Conservation (phyloP, 2,329 filamentous ascomycete genomes). For the Metarhizium brunneum region DNA sequence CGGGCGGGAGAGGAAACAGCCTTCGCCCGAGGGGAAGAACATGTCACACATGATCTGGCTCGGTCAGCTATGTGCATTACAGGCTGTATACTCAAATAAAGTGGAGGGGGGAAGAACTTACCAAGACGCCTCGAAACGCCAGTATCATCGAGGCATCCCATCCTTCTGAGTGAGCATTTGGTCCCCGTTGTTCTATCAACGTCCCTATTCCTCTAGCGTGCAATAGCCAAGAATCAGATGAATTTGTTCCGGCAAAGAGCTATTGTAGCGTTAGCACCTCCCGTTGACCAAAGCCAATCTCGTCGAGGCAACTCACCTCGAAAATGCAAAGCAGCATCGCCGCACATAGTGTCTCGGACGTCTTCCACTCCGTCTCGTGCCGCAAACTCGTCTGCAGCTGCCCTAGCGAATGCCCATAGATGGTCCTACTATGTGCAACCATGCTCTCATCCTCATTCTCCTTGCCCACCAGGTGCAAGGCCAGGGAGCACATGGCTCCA, state of each 20-base stretch:
- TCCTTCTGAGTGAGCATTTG: conserved; percentile 21
- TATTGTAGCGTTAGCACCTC: conserved; percentile 7
- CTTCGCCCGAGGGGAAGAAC: conserved; percentile 23
- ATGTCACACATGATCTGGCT: conserved; percentile 27
- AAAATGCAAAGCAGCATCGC: conserved; percentile 30
- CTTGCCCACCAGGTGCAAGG: conserved; percentile 29
- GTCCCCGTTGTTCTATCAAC: conserved; percentile 30
- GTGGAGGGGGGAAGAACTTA: conserved; percentile 12
- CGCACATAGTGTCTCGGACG: conserved; percentile 31
- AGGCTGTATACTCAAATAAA: background rate
- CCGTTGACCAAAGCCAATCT: too few species aligned
- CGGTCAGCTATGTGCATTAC: background rate
- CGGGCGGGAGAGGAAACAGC: conserved; percentile 26
- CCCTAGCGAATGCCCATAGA: conserved; percentile 28
- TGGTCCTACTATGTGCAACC: conserved; percentile 23
- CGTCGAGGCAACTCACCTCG: conserved; percentile 20
- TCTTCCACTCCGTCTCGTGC: conserved; percentile 28
- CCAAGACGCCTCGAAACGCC: conserved; percentile 27
- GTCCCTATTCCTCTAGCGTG: conserved; percentile 28
- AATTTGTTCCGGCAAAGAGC: conserved; percentile 32
- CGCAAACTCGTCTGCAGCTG: conserved; percentile 26
- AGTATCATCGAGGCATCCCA: conserved; percentile 29
- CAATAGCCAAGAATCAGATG: conserved; percentile 27
- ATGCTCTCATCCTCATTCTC: conserved; percentile 18
- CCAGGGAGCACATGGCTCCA: conserved; percentile 27